Conservation (phyloP, 1,284 basidiomycete genomes). For the Cystobasidium sp. region DNA sequence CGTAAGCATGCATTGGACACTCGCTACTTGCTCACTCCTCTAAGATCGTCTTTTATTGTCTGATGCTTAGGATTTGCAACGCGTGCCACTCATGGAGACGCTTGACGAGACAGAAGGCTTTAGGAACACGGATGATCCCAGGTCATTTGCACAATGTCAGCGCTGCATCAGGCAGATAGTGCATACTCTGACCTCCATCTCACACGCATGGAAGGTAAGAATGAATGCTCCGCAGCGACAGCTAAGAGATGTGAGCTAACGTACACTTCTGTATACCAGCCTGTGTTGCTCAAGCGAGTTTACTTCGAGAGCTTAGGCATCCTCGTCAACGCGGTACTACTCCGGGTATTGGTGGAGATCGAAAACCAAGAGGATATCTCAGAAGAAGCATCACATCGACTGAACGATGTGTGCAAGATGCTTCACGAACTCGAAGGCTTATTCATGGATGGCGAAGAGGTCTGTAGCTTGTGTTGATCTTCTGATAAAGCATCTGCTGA, state of each 20-base stretch:
- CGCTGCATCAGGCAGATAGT: constrained; percentile 70
- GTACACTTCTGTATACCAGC: constrained; percentile 54
- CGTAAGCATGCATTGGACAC: constrained; percentile 24
- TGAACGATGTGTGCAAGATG: constrained; percentile 80
- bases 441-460: constrained; percentile 66
- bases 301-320: constrained; percentile 64
- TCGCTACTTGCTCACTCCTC: neutral
- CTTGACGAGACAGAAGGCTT: constrained; percentile 74
- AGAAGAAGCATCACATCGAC: constrained; percentile 80
- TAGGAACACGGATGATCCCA: constrained; percentile 71
- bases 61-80: constrained; percentile 60
- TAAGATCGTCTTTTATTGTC: neutral
- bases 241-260: constrained; percentile 6
- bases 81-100: constrained; percentile 59
- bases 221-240: constrained; percentile 10
- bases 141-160: constrained; percentile 78
- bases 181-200: constrained; percentile 68
- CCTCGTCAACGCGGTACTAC: constrained; percentile 73
- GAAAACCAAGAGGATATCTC: constrained; percentile 85
- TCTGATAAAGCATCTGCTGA: constrained; percentile 9
- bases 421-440: constrained; percentile 74
- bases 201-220: constrained; percentile 74
- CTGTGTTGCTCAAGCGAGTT: constrained; percentile 52
- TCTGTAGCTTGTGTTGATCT: neutral
- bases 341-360: constrained; percentile 73